Conservation (phyloP, 2,329 filamentous ascomycete genomes). For the Proliferodiscus dingleyae region DNA sequence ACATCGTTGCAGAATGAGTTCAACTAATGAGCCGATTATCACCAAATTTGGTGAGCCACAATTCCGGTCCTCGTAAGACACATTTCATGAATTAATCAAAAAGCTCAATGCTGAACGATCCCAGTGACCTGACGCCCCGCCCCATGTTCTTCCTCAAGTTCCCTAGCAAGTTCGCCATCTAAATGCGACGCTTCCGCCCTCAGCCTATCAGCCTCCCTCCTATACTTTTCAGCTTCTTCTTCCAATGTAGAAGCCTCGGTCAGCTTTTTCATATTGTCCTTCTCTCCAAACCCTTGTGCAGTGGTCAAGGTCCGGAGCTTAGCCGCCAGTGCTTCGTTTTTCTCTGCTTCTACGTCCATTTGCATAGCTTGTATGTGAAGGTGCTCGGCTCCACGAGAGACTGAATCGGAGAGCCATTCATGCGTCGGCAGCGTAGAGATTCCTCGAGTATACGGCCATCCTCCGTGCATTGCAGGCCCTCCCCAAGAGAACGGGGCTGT, state of each 20-base stretch:
- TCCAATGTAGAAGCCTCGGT: constrained; percentile 18
- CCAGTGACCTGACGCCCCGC: constrained; percentile 6
- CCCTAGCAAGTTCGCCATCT: constrained; percentile 25
- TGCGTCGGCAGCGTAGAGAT: constrained; percentile 4
- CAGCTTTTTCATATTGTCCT: constrained; percentile 12
- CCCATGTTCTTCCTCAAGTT: constrained; percentile 15
- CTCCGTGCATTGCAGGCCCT: constrained; percentile 14
- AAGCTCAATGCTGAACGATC: constrained; percentile 2
- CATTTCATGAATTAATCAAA: not conserved
- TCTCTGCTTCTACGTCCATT: constrained; percentile 13
- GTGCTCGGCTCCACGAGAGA: constrained; percentile 15
- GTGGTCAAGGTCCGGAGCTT: constrained; percentile 10
- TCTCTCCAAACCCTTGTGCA: constrained; percentile 7
- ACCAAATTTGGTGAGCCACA: too few relatives aligned
- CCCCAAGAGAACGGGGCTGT: not conserved
- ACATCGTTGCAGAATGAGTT: too few relatives aligned
- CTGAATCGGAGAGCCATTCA: not conserved
- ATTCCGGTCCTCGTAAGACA: not conserved
- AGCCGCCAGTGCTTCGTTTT: constrained; percentile 18
- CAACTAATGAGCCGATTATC: too few relatives aligned
- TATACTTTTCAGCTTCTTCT: constrained; percentile 22
- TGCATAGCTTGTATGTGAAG: constrained; percentile 19
- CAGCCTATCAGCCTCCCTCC: constrained; percentile 22
- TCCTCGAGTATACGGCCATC: constrained; percentile 19
- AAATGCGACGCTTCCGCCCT: constrained; percentile 22